A percentile compares a stretch with the other conserved stretches of the same genome.
These are phyloP conservation scores for Picea abies DNA, from an alignment of 83 land plant genomes.

Conservation along the genomic window DNA sequence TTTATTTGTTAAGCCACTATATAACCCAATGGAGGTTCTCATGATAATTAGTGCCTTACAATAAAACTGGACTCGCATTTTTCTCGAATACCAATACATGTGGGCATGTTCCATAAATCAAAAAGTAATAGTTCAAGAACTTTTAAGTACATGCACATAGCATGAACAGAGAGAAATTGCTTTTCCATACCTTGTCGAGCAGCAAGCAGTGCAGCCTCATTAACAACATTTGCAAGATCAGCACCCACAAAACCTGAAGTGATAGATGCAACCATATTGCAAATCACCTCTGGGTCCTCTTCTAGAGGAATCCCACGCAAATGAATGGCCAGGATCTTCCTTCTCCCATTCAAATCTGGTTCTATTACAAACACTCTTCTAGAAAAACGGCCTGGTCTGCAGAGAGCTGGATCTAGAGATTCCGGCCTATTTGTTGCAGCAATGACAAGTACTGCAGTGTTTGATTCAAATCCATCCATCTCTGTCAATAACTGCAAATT, in stretches of 20 bases:
- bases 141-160: no score
- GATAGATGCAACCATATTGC: slow-evolving; percentile 66
- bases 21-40: no score
- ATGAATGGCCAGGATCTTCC: slow-evolving; percentile 86
- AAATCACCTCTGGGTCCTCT: slow-evolving; percentile 57
- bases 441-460: slow-evolving; percentile 77
- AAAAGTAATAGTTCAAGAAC: no score
- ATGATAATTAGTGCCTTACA: no score
- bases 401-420: slow-evolving; percentile 92
- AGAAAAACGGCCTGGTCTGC: slow-evolving; percentile 94
- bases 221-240: slow-evolving; percentile 96
- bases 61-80: no score
- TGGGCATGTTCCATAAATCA: no score
- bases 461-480: slow-evolving; percentile 99
- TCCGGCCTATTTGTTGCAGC: slow-evolving; percentile 99
- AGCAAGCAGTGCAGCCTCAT: slow-evolving; percentile 97
- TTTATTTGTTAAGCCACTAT: no score
- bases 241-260: slow-evolving; percentile 97
- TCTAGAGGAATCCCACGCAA: slow-evolving; percentile 80
- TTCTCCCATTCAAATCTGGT: slow-evolving; percentile 84
- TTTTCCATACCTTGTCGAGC: slow-evolving; percentile 78
- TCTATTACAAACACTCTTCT: slow-evolving; percentile 88
- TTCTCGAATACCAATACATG: no score
- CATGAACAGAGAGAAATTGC: no score
- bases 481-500: slow-evolving; percentile 84